phyloP scores from a whole-genome alignment of 202 grass and related monocot species.

The Tripidium arundinaceum region DNA sequence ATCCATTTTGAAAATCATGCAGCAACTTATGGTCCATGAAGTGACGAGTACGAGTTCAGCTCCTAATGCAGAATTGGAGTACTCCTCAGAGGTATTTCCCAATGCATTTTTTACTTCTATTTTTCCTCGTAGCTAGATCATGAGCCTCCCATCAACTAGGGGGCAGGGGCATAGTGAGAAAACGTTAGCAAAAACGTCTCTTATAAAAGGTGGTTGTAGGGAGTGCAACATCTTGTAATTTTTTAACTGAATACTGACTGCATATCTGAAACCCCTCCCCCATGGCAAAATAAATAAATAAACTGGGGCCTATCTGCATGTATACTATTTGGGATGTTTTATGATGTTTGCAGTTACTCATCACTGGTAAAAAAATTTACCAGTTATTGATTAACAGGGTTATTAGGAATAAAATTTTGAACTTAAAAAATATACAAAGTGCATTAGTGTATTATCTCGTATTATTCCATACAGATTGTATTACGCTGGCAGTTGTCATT shows the following conservation, averaged over 20 bases:
- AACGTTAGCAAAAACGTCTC: neutral
- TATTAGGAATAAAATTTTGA: neutral
- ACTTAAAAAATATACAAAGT: neutral
- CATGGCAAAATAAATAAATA: neutral
- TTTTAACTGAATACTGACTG: neutral
- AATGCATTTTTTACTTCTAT: constrained; percentile 17
- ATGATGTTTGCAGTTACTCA: neutral
- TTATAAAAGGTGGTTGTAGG: constrained; percentile 9
- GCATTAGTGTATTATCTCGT: neutral
- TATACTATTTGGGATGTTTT: constrained; percentile 8
- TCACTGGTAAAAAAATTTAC: neutral
- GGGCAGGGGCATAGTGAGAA: neutral
- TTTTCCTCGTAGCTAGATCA: neutral
- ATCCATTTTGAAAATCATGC: constrained; percentile 41
- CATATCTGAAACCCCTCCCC: neutral
- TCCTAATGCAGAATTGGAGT: constrained; percentile 41
- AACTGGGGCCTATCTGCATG: neutral
- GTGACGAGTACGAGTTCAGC: constrained; percentile 50
- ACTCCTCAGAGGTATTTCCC: constrained; percentile 54
- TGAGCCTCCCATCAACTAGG: neutral
- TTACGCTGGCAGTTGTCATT: constrained; percentile 13
- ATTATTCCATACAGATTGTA: neutral
- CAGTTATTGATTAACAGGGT: neutral
- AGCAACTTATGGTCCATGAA: constrained; percentile 53
- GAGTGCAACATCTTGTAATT: neutral